Evolutionary conservation across 208 protist genomes (phyloP).

Genomic region (Wallacemonas rigidus): DNA sequence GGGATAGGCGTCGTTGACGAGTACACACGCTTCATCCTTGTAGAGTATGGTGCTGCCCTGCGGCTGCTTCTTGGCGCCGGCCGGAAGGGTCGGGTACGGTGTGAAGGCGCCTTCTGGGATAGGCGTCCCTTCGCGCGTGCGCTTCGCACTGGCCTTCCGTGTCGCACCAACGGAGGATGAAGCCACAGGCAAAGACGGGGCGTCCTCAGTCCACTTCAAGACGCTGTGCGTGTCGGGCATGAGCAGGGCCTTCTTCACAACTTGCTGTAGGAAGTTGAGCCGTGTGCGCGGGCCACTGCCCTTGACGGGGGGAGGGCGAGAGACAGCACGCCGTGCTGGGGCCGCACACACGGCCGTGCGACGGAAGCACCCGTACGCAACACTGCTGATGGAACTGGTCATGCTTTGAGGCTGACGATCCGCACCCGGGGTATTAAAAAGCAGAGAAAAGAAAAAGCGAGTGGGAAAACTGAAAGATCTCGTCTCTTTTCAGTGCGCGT

Average conservation of each 20-base stretch:
- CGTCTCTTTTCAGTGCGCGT: too few species aligned
- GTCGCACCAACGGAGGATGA: too few species aligned
- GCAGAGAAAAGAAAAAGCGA: too few species aligned
- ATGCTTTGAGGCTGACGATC: too few species aligned
- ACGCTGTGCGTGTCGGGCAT: constrained; percentile 32
- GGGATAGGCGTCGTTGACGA: constrained; percentile 89
- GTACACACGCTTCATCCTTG: constrained; percentile 67
- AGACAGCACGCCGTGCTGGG: background rate
- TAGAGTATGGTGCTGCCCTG: constrained; percentile 62
- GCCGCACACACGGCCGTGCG: background rate
- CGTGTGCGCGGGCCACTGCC: constrained; percentile 63
- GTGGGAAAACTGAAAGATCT: too few species aligned
- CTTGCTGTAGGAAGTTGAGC: constrained; percentile 72
- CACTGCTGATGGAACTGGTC: background rate
- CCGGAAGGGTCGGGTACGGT: constrained; percentile 39
- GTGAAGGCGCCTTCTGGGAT: constrained; percentile 34
- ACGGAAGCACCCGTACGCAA: background rate
- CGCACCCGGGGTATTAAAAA: too few species aligned
- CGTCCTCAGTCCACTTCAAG: background rate
- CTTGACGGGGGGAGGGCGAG: constrained; percentile 1
- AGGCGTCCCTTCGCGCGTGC: background rate
- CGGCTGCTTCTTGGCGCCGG: constrained; percentile 37
- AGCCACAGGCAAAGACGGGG: too few species aligned
- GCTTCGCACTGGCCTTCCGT: constrained; percentile 15
- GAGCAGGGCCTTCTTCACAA: constrained; percentile 51